Evolutionary conservation across 345 rosid species (phyloP), one percentile per base, ranked within the genome.

Genomic region (Acer negundo): DNA sequence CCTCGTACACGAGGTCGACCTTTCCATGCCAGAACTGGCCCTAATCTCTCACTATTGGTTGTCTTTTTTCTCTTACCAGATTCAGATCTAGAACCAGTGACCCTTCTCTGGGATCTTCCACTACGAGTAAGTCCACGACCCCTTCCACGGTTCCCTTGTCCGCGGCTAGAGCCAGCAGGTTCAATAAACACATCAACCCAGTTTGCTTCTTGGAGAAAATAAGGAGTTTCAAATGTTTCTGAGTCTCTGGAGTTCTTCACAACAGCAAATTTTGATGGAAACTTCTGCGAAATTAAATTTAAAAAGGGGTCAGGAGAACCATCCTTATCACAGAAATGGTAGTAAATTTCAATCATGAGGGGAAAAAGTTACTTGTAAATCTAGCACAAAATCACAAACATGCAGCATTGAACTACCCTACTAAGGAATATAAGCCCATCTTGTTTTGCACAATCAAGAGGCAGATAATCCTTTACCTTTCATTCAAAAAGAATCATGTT

Each of bases 91-190:
- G 90, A 75, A 79, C 78, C 74, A 23, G 35, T 23, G 4, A 62
- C 72, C 78, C 77, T 79, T 75, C 75, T 82, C 83, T 82, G 84
- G 1, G 89, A 79, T 80, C 86, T 89, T 76, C 85, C 86, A 31
- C 87, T 84, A 10, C 87, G 84, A 35, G 86, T 64, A 61, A 82
- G 85, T 62, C 84, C 81, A 10, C 87, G 77, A 35, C 86, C 87
- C 71, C 87, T 81, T 75, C 91, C 88, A 49, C 86, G 84, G 20
- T 23, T 77, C 56, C 86, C 88, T 83, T 83, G 83, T 69, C 87
- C 87, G 28, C 83, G 83, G 8, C 88, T 80, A 24, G 87, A 75
- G 78, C 82, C 83, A 10, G 84, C 75, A 12, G 70, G 56, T 55
- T 84, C 78, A 28, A 26, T 78, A 71, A 88, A 84, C n/a, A 79